Base-by-base conservation (phyloP, 352 stramenopile species). In the Phytophthora colocasiae region DNA sequence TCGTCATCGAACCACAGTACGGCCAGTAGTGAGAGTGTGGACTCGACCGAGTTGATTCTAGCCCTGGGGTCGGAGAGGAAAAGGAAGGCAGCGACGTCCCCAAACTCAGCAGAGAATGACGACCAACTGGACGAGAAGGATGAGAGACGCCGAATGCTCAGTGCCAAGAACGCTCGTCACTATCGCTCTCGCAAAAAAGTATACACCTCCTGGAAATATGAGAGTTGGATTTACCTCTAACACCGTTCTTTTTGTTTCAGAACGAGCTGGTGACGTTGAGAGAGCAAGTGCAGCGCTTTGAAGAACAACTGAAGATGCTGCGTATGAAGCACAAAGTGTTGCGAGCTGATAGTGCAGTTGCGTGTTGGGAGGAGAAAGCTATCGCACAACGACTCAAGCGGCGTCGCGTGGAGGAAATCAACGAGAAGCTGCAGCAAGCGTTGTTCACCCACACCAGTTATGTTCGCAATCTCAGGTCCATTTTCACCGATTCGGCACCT, bases 111-210 rank as follows among this genome's bases (percentile, higher is more conserved):
- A 0, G 48, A 19, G 11, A 44, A 54, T 11, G 57, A 57, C n/a
- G 46, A 12, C 6, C 9, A 49, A 36, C 17, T 55, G 5, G 49
- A 60, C 27, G 60, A 68, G 31, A 67, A 58, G 34, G 71, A 78
- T 15, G 64, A 70, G 14, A 72, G 65, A 44, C 73, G 74, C 6
- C 63, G 62, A 31, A 56, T 61, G 12, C 73, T 79, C 22, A 57
- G 75, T 14, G 74, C 74, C 1, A 76, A 77, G 49, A 85, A 78
- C 27, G 71, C 74, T 39, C 71, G 74, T 1, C 61, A 46, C 6
- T 78, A 83, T 73, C 77, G 74, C 41, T 79, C 55, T 34, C 68
- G 74, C 26, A 83, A 83, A 64, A 85, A 85, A 58, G 63, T 73
- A 54, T 6, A 34, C 8, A 34, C 0, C 31, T 19, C 2, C 3